Percentiles rank a stretch among this genome's conserved stretches.
Evolutionary conservation across 2,329 filamentous ascomycete genomes (phyloP).

Genomic region (Juglanconis sp.): DNA sequence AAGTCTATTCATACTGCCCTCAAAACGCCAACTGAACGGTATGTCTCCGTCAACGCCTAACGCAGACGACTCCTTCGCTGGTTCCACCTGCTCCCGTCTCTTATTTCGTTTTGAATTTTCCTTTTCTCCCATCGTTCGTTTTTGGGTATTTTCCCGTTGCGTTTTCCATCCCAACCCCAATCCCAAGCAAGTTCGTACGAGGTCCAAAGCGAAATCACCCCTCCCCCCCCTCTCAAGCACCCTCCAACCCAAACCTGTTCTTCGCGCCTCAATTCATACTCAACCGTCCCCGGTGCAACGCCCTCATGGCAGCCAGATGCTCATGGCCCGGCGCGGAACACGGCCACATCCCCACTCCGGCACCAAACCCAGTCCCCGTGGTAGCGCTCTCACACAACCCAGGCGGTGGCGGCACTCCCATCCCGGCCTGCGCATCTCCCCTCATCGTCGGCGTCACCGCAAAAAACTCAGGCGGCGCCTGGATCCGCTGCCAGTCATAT

Average conservation of each 20-base stretch:
- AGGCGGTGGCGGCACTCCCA: neutral
- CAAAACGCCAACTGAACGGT: neutral
- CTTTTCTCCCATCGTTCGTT: neutral
- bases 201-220: neutral
- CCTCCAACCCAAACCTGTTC: neutral
- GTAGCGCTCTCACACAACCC: neutral
- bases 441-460: neutral
- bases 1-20: slow-evolving; percentile 16
- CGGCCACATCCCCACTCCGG: neutral
- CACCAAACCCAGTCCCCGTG: neutral
- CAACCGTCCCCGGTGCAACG: slow-evolving; percentile 17
- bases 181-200: neutral
- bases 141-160: no score
- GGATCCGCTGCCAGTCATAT: slow-evolving; percentile 73
- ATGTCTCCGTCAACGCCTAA: neutral
- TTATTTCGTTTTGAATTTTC: neutral
- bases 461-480: slow-evolving; percentile 4
- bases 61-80: slow-evolving; percentile 1
- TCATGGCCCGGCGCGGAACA: neutral
- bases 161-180: neutral
- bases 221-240: neutral
- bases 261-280: slow-evolving; percentile 4
- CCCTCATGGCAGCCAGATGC: slow-evolving; percentile 18
- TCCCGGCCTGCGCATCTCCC: neutral
- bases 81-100: neutral